phyloP scores from a whole-genome alignment of 176 grass and related monocot species.

The Puya raimondii region DNA sequence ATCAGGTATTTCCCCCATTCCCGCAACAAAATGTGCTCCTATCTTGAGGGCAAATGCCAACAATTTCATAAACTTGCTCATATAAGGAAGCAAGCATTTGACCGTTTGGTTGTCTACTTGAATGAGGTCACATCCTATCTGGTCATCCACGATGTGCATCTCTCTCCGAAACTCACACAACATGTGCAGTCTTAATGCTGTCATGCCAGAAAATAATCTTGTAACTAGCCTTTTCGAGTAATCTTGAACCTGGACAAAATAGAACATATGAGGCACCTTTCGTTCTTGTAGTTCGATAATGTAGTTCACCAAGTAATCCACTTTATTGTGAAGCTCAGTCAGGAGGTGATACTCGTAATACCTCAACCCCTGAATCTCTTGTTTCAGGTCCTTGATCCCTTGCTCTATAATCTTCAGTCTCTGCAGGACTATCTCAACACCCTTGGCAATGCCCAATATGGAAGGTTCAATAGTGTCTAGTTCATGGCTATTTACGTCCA shows the following conservation, averaged over 20 bases:
- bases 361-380: slow-evolving; percentile 78
- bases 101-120: slow-evolving; percentile 69
- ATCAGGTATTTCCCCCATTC: slow-evolving; percentile 91
- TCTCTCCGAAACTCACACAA: slow-evolving; percentile 72
- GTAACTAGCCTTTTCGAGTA: slow-evolving; percentile 58
- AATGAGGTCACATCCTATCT: slow-evolving; percentile 69
- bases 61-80: slow-evolving; percentile 81
- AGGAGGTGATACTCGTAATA: slow-evolving; percentile 77
- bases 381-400: slow-evolving; percentile 77
- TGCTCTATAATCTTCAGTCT: slow-evolving; percentile 75
- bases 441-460: slow-evolving; percentile 76
- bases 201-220: slow-evolving; percentile 63
- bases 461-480: slow-evolving; percentile 43
- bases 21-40: slow-evolving; percentile 59
- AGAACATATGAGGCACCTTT: slow-evolving; percentile 84
- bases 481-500: slow-evolving; percentile 23
- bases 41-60: slow-evolving; percentile 86
- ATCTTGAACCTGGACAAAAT: slow-evolving; percentile 56
- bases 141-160: slow-evolving; percentile 87
- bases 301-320: slow-evolving; percentile 77
- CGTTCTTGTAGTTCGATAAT: slow-evolving; percentile 65
- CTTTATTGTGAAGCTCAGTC: slow-evolving; percentile 65
- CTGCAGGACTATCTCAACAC: slow-evolving; percentile 83
- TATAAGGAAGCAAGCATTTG: slow-evolving; percentile 64
- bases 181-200: slow-evolving; percentile 64